phyloP scores from a whole-genome alignment of 2,329 filamentous ascomycete genomes.

The Graphilbum sp. region DNA sequence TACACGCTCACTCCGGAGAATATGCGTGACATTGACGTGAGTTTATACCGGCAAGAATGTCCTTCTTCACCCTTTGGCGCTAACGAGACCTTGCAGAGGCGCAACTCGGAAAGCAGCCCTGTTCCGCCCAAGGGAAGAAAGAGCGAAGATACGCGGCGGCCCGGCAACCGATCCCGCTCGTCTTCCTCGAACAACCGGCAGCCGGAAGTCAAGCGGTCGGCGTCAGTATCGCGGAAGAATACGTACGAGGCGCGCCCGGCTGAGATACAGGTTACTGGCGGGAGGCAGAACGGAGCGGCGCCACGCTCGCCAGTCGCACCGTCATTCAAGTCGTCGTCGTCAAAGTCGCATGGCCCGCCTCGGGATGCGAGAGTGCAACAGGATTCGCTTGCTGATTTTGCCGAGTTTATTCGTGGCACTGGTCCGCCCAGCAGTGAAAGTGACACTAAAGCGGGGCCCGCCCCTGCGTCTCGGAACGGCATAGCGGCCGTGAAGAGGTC shows the following conservation, averaged over 20 bases:
- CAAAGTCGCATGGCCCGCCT: constrained; percentile 28
- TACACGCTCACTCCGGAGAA: constrained; percentile 68
- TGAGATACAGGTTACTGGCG: constrained; percentile 11
- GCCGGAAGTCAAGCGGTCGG: constrained; percentile 18
- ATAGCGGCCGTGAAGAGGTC: not conserved
- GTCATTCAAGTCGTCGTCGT: constrained; percentile 9
- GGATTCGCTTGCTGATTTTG: constrained; percentile 67
- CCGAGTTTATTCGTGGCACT: constrained; percentile 77
- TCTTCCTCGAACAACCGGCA: constrained; percentile 24
- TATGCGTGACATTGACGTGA: constrained; percentile 61
- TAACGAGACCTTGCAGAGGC: constrained; percentile 18
- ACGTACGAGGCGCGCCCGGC: constrained; percentile 10
- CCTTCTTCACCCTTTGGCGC: not conserved
- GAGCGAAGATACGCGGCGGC: constrained; percentile 28
- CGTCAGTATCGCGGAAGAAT: constrained; percentile 16
- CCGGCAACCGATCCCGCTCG: constrained; percentile 28
- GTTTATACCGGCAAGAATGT: no score
- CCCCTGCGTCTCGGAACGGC: constrained; percentile 4
- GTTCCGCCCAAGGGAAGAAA: constrained; percentile 25
- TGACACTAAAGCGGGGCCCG: constrained; percentile 1
- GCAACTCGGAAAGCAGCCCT: constrained; percentile 24
- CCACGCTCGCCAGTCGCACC: constrained; percentile 12
- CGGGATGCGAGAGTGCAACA: constrained; percentile 57
- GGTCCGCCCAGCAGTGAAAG: constrained; percentile 41
- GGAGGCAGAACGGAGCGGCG: constrained; percentile 4